Evolutionary conservation across 2,329 filamentous ascomycete species (phyloP).

Genomic region (Fusarium tupiense): DNA sequence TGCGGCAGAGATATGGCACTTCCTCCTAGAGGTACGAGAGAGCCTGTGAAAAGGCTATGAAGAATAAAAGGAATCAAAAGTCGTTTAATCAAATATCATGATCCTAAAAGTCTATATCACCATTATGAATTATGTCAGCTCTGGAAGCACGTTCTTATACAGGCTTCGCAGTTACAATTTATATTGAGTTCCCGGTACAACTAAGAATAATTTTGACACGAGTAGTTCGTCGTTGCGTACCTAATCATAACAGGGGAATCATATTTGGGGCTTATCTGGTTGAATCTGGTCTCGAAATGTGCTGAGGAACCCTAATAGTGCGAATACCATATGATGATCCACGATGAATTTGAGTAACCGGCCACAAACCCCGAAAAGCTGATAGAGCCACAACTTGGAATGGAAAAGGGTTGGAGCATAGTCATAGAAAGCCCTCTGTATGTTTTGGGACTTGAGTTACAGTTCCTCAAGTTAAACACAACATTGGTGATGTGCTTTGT

Average conservation of each 20-base stretch:
- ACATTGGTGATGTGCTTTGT: background rate
- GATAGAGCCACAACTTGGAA: background rate
- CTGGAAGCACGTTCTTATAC: background rate
- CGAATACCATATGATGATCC: background rate
- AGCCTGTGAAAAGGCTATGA: conserved; percentile 38
- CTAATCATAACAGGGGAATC: background rate
- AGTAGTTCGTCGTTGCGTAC: background rate
- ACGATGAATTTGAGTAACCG: background rate
- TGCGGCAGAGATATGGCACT: conserved; percentile 40
- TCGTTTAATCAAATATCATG: conserved; percentile 38
- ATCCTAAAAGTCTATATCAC: background rate
- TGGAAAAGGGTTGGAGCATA: background rate
- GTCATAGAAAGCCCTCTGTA: background rate
- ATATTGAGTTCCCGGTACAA: background rate
- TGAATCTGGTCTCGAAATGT: background rate
- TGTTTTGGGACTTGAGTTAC: background rate
- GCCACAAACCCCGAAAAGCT: background rate
- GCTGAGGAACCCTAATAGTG: background rate
- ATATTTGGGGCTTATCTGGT: background rate
- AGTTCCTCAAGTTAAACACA: background rate
- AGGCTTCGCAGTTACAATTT: background rate
- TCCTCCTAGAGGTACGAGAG: conserved; percentile 39
- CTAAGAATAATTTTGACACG: background rate
- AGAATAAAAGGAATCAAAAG: conserved; percentile 42
- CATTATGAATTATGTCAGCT: background rate